Conservation (phyloP, 2,329 filamentous ascomycete species). For the Aspergillus sp. region DNA sequence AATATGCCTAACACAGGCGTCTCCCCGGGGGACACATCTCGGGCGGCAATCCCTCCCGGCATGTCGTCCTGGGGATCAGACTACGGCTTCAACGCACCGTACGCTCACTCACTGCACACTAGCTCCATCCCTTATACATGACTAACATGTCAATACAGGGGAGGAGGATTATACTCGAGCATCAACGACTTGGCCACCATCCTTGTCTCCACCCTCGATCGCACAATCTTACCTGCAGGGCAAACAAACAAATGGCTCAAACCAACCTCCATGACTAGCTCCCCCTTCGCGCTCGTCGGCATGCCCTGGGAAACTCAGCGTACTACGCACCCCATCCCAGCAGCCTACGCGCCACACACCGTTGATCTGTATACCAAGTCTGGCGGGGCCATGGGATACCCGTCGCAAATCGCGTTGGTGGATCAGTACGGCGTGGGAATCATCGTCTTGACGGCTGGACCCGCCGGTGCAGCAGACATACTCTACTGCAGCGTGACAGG, state of each 20-base stretch:
- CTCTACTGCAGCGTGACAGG: slow-evolving; percentile 29
- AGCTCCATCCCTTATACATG: not conserved
- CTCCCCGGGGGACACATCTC: slow-evolving; percentile 27
- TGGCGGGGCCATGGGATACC: slow-evolving; percentile 35
- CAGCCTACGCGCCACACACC: no score
- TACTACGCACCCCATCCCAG: no score
- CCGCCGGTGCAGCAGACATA: slow-evolving; percentile 22
- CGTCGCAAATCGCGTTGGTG: slow-evolving; percentile 34
- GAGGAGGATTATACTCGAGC: slow-evolving; percentile 37
- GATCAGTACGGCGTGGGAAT: slow-evolving; percentile 38
- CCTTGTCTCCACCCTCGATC: slow-evolving; percentile 27
- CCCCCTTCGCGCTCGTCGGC: no score
- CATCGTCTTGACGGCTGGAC: slow-evolving; percentile 32
- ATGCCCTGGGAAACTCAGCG: no score
- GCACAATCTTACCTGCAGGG: slow-evolving; percentile 22
- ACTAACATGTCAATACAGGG: slow-evolving; percentile 20
- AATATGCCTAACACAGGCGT: slow-evolving; percentile 24
- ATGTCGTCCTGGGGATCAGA: slow-evolving; percentile 35
- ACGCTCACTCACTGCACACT: slow-evolving; percentile 10
- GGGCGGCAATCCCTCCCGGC: slow-evolving; percentile 35
- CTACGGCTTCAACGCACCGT: slow-evolving; percentile 35
- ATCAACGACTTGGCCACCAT: slow-evolving; percentile 33
- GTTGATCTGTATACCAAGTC: no score
- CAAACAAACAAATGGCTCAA: slow-evolving; percentile 36
- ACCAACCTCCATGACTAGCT: slow-evolving; percentile 29